A percentile compares a stretch with the other conserved stretches of the same genome.
Evolutionary conservation across 192 early-diverging fungal species (phyloP).

Genomic region (Umbelopsis vinacea): DNA sequence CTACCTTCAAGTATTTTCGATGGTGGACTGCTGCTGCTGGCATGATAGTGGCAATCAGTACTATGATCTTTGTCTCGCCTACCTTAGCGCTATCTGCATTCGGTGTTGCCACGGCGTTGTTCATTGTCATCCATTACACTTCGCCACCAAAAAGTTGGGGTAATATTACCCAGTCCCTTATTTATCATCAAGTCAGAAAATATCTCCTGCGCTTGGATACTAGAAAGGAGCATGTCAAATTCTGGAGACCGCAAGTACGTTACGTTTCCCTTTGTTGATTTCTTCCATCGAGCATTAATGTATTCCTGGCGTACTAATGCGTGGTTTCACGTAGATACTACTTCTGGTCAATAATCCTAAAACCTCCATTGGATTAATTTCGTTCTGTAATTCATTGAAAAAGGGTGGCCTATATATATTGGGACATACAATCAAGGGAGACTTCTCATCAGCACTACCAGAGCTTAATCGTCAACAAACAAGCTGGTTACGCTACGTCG

Average conservation of each 20-base stretch:
- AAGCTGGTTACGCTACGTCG: constrained; percentile 65
- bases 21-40: constrained; percentile 66
- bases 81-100: constrained; percentile 53
- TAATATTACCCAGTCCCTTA: constrained; percentile 69
- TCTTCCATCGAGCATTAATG: no score
- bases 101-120: constrained; percentile 55
- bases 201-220: constrained; percentile 65
- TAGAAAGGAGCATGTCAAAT: constrained; percentile 71
- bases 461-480: constrained; percentile 56
- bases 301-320: background rate
- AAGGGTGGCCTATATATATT: constrained; percentile 73
- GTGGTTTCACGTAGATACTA: constrained; percentile 41
- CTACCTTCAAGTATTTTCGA: constrained; percentile 69
- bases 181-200: constrained; percentile 77
- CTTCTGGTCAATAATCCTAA: constrained; percentile 66
- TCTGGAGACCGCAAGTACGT: constrained; percentile 64
- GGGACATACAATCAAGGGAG: constrained; percentile 65
- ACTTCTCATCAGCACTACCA: constrained; percentile 51
- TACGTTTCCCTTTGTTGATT: no score
- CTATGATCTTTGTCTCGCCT: constrained; percentile 63
- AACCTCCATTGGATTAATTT: constrained; percentile 57
- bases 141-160: constrained; percentile 73
- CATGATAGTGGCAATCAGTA: constrained; percentile 50
- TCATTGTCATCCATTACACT: constrained; percentile 68
- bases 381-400: constrained; percentile 72